Base-by-base conservation (phyloP, 305 asterid species). In the Rubia tinctorum region DNA sequence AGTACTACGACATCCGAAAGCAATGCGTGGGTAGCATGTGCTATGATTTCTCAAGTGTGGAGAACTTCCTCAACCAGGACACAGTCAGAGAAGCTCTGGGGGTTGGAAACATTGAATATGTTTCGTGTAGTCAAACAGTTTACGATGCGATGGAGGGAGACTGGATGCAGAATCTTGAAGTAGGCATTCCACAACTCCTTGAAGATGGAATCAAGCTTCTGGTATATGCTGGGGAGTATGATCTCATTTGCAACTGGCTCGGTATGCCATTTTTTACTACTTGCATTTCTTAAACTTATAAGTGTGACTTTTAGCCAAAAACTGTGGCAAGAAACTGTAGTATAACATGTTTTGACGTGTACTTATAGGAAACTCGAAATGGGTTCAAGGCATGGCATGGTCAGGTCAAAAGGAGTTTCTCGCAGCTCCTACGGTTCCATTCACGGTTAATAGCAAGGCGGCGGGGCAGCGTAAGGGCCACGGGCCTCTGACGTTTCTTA, bases 301-400 rank as follows among this genome's bases (percentile, higher is more conserved):
- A 14, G n/a, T 12, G 39, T 34, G 39, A 34, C 39, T 2, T 4
- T 13, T 45, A 3, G 15, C 51, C 22, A 18, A 34, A 34, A 30
- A 65, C 23, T 2, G 5, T 65, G 51, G 18, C 56, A 49, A 49
- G 14, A 4, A 49, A 49, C 56, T 4, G 0, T 18, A 49, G 56
- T 4, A 49, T 49, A 13, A 49, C 17, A 17, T 18, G 23, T 55
- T 55, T n/a, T 55, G 61, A 59, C 37, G n/a, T 69, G 55, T 8
- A 51, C 80, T 2, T 34, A 34, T 34, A 90, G 96, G 97, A 71
- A 92, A 88, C 75, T 90, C 91, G 37, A 84, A 88, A 72, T 90
- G 98, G 98, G 92, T 90, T 45, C 82, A 92, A 42, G 96, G 90
- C 4, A 83, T 88, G 88, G 81, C 77, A 75, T 92, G 98, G 98